Evolutionary conservation across 2,329 filamentous ascomycete species (phyloP).

Genomic region (Xylaria multiplex): DNA sequence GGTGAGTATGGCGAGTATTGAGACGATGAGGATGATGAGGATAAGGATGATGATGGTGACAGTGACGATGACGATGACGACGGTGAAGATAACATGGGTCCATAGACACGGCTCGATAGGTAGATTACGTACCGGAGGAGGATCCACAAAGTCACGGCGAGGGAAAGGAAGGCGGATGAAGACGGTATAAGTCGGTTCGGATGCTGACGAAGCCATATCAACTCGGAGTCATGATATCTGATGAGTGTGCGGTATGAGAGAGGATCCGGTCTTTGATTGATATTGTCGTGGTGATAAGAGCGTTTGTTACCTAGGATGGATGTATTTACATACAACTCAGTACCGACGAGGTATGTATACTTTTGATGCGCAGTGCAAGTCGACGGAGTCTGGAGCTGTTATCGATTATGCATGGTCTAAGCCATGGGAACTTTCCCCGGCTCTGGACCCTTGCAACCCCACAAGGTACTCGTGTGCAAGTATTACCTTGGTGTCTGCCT

Average conservation of each 20-base stretch:
- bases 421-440: constrained; percentile 4
- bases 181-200: constrained; percentile 74
- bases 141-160: constrained; percentile 88
- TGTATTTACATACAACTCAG: no score
- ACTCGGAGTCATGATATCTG: constrained; percentile 24
- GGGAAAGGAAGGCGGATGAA: constrained; percentile 91
- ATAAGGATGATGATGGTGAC: constrained; percentile 20
- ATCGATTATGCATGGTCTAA: constrained; percentile 44
- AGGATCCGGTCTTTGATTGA: constrained; percentile 10
- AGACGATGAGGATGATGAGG: constrained; percentile 2
- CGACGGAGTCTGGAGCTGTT: constrained; percentile 40
- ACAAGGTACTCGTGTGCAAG: background rate
- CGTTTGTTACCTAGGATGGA: background rate
- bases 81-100: no score
- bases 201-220: constrained; percentile 43
- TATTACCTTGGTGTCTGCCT: no score
- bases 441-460: constrained; percentile 12
- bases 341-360: no score
- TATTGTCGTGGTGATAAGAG: background rate
- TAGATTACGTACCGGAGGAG: constrained; percentile 73
- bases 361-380: no score
- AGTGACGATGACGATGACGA: no score
- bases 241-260: constrained; percentile 19
- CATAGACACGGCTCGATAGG: no score
- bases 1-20: constrained; percentile 27